phyloP scores from a whole-genome alignment of 768 basidiomycete species.

The Asterophora parasitica region DNA sequence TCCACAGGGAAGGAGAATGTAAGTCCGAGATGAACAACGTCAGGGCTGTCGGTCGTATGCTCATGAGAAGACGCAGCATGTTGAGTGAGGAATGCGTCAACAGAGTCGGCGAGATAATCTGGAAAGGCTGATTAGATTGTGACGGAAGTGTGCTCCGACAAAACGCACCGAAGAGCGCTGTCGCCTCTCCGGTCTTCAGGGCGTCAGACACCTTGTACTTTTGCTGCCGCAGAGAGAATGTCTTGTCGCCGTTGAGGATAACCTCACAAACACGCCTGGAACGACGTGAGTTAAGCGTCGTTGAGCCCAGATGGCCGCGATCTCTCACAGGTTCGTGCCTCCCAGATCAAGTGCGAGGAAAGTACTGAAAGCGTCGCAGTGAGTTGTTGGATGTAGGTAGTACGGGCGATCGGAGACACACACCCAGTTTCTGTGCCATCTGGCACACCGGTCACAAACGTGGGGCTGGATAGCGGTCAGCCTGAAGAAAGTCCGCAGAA shows the following conservation, averaged over 20 bases:
- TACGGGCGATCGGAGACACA: constrained; percentile 16
- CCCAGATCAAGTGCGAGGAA: constrained; percentile 96
- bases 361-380: constrained; percentile 47
- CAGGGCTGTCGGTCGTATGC: constrained; percentile 17
- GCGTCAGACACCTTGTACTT: constrained; percentile 95
- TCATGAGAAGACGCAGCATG: constrained; percentile 42
- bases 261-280: constrained; percentile 92
- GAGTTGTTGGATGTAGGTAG: not conserved
- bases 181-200: constrained; percentile 90
- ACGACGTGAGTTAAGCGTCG: constrained; percentile 10
- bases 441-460: constrained; percentile 93
- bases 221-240: constrained; percentile 87
- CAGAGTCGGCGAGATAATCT: constrained; percentile 98
- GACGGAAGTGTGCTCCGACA: not conserved
- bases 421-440: constrained; percentile 93
- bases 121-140: constrained; percentile 7
- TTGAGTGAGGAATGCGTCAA: constrained; percentile 87
- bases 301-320: not conserved
- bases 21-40: constrained; percentile 66
- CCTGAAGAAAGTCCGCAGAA: not conserved
- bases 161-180: constrained; percentile 72
- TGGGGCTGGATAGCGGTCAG: constrained; percentile 53
- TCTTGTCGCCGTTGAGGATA: constrained; percentile 81
- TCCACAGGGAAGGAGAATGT: constrained; percentile 99
- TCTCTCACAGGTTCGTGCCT: constrained; percentile 89